phyloP scores from a whole-genome alignment of 306 rosid genomes.

The Fragaria iinumae region DNA sequence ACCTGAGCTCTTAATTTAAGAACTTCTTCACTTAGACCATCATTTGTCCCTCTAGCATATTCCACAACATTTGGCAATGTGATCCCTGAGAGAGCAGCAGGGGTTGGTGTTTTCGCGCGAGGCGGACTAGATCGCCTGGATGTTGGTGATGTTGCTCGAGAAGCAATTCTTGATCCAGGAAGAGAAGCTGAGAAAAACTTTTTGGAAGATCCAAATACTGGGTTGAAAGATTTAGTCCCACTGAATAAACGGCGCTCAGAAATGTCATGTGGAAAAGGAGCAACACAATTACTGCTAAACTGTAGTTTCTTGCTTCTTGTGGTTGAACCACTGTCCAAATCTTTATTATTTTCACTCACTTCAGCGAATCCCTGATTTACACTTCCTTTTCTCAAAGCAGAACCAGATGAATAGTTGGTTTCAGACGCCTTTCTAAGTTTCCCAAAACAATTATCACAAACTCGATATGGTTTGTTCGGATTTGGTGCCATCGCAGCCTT shows the following conservation, averaged over 20 bases:
- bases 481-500: conserved; percentile 95
- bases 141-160: conserved; percentile 81
- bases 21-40: conserved; percentile 73
- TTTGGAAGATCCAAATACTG: conserved; percentile 78
- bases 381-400: conserved; percentile 69
- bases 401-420: conserved; percentile 56
- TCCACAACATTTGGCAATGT: conserved; percentile 57
- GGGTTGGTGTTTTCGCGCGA: conserved; percentile 69
- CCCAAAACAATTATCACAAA: conserved; percentile 78
- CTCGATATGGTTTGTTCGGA: conserved; percentile 92
- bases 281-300: conserved; percentile 71
- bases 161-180: conserved; percentile 87
- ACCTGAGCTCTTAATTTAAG: conserved; percentile 75
- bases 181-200: conserved; percentile 85
- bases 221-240: conserved; percentile 65
- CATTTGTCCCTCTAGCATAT: conserved; percentile 65
- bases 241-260: conserved; percentile 56
- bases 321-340: conserved; percentile 59
- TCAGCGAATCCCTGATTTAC: conserved; percentile 53
- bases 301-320: conserved; percentile 76
- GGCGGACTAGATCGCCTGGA: conserved; percentile 79
- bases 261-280: conserved; percentile 61
- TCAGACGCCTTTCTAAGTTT: conserved; percentile 67
- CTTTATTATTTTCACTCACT: conserved; percentile 53
- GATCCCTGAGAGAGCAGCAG: conserved; percentile 62